Conservation (phyloP, 495 filamentous ascomycete genomes). For the Bacidia rubella region DNA sequence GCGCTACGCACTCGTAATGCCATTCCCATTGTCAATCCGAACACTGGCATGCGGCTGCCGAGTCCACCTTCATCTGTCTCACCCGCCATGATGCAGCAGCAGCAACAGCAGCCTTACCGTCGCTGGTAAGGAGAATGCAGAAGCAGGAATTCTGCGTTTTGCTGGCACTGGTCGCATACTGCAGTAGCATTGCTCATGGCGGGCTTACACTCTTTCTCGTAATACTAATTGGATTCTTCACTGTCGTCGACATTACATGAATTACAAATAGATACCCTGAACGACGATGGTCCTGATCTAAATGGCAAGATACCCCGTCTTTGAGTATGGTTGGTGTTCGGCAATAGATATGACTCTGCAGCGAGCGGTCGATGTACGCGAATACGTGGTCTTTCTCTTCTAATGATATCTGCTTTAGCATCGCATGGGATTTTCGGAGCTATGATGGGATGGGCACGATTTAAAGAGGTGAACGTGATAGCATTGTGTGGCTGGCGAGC, state of each 20-base stretch:
- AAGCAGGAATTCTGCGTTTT: constrained; percentile 14
- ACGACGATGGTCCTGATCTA: constrained; percentile 7
- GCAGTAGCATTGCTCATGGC: constrained; percentile 14
- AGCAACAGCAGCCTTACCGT: constrained; percentile 46
- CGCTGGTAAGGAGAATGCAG: constrained; percentile 41
- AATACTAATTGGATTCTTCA: constrained; percentile 7
- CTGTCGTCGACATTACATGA: constrained; percentile 8
- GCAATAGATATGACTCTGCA: constrained; percentile 17
- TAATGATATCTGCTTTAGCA: neutral
- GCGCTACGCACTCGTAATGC: constrained; percentile 84
- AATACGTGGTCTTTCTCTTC: constrained; percentile 3
- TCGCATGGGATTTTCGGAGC: neutral
- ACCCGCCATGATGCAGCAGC: constrained; percentile 70
- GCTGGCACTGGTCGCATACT: constrained; percentile 7
- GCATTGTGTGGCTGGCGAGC: too few relatives aligned
- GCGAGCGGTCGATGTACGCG: constrained; percentile 2
- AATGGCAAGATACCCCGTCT: constrained; percentile 17
- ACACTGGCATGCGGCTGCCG: constrained; percentile 72
- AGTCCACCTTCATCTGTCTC: constrained; percentile 88
- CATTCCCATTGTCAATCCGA: constrained; percentile 97
- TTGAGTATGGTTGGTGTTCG: constrained; percentile 15
- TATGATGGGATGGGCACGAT: neutral
- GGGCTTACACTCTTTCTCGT: constrained; percentile 15
- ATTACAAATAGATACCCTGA: constrained; percentile 1
- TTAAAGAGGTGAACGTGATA: neutral